These are phyloP conservation scores for Omphalotus olearius DNA, from an alignment of 1,284 basidiomycete genomes.

Conservation along the genomic window DNA sequence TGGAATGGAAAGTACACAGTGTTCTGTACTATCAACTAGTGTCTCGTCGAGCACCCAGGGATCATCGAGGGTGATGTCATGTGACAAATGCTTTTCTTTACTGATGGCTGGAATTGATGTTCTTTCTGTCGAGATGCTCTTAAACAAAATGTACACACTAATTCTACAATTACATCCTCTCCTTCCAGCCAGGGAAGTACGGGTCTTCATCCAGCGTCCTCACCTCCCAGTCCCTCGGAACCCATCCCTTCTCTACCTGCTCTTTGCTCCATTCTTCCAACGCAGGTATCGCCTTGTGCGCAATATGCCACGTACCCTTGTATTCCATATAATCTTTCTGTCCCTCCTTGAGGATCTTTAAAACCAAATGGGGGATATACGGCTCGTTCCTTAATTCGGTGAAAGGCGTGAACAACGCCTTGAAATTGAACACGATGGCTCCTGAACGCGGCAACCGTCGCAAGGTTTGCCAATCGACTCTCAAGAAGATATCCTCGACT, in stretches of 20 bases:
- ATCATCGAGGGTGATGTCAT: too few relatives aligned
- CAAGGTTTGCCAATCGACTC: constrained; percentile 52
- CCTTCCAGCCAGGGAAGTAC: constrained; percentile 43
- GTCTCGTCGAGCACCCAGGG: too few relatives aligned
- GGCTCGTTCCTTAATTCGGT: constrained; percentile 38
- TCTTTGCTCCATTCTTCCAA: constrained; percentile 40
- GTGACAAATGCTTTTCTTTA: too few relatives aligned
- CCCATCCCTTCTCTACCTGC: constrained; percentile 40
- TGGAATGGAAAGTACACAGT: too few relatives aligned
- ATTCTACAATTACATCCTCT: background rate
- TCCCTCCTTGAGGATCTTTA: constrained; percentile 36
- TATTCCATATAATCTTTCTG: constrained; percentile 36
- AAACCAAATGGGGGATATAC: constrained; percentile 40
- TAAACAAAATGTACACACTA: too few relatives aligned
- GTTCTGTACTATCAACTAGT: too few relatives aligned
- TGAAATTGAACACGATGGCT: constrained; percentile 49
- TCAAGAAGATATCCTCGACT: constrained; percentile 36
- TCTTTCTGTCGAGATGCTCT: too few relatives aligned
- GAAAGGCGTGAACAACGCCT: constrained; percentile 46
- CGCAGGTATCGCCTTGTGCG: constrained; percentile 40
- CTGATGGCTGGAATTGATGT: too few relatives aligned
- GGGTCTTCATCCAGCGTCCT: constrained; percentile 45
- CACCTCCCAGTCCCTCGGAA: constrained; percentile 41
- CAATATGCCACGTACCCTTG: constrained; percentile 36
- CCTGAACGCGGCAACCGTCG: constrained; percentile 41